Base-by-base conservation (phyloP, 2,329 filamentous ascomycete species). In the Cordyceps fumosorosea region DNA sequence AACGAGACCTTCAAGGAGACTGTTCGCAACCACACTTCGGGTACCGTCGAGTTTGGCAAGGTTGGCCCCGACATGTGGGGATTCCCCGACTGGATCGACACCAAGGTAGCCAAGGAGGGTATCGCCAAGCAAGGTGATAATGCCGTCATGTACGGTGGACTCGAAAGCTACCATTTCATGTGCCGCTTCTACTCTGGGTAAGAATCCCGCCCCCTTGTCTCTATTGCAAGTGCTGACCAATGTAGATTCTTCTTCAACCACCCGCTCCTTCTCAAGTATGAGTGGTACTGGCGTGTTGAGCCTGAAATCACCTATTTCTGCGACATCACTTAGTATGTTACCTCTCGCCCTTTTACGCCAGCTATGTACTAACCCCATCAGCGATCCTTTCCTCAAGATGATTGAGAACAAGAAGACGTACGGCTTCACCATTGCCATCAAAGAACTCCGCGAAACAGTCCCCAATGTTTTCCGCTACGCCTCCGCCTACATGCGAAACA, bases 281-380 rank as follows among this genome's bases (percentile, higher is more conserved):
- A 98, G 73, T 99, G 95, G 95, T 99, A 99, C 81, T 99, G 95
- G 95, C 91, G 95, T 66, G 81, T 99, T 69, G 95, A 99, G 82
- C 95, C 95, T 67, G 95, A 99, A 77, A 98, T 99, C 84, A 97
- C 93, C 79, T 99, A 98, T 80, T 99, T 99, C 80, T 99, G 95
- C 77, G 95, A 99, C 74, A 98, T 99, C 68, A 99, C 95, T 67
- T 99, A 99, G 90, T 93, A 86, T 50, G 70, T 67, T 40, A 26
- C 14, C 52, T 10, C 22, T 14, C 18, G 11, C 14, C 7, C 20
- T 18, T 18, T 29, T 29, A 18, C 44, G 7, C 22, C 5, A 18
- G 26, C 48, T 12, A 12, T 12, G 3, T 22, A 10, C 8, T 14
- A 34, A 47, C 42, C 32, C 65, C 69, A 60, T 69, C 64, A 93